Percentiles rank a stretch among this genome's conserved stretches.
These are phyloP conservation scores for Discostella stelligera DNA, from an alignment of 352 stramenopile genomes.

Conservation along the genomic window DNA sequence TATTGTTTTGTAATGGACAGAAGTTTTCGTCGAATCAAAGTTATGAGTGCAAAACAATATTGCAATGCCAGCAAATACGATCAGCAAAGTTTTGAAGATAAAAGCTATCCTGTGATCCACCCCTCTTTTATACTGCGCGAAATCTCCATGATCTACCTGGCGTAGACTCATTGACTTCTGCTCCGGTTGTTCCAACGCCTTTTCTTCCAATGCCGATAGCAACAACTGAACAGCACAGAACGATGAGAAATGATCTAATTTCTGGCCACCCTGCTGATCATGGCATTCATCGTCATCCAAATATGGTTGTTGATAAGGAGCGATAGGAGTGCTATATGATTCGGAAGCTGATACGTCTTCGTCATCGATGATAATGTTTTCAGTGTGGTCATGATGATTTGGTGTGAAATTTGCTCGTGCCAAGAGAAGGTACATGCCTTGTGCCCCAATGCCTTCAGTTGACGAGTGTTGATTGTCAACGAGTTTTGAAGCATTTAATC, in stretches of 20 bases:
- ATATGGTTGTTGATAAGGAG: constrained; percentile 18
- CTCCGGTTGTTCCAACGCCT: neutral
- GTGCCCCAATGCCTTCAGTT: neutral
- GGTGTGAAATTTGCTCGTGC: constrained; percentile 12
- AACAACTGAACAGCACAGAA: constrained; percentile 23
- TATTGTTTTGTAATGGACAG: neutral
- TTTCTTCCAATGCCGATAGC: constrained; percentile 15
- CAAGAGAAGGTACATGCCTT: constrained; percentile 30
- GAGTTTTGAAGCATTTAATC: constrained; percentile 6
- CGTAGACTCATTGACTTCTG: neutral
- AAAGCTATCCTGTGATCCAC: constrained; percentile 1
- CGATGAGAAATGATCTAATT: constrained; percentile 24
- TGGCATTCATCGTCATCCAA: constrained; percentile 12
- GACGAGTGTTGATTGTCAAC: constrained; percentile 4
- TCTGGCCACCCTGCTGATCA: constrained; percentile 8
- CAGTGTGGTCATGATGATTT: neutral
- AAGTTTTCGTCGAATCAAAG: neutral
- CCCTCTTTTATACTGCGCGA: constrained; percentile 2
- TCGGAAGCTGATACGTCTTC: constrained; percentile 16
- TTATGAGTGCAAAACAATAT: neutral
- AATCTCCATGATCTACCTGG: neutral
- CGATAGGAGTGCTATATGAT: constrained; percentile 18
- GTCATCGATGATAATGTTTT: constrained; percentile 6
- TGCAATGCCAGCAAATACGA: constrained; percentile 9
- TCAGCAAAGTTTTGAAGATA: neutral